These are phyloP conservation scores for Cercis canadensis DNA, from an alignment of 306 rosid species.

Conservation along the genomic window DNA sequence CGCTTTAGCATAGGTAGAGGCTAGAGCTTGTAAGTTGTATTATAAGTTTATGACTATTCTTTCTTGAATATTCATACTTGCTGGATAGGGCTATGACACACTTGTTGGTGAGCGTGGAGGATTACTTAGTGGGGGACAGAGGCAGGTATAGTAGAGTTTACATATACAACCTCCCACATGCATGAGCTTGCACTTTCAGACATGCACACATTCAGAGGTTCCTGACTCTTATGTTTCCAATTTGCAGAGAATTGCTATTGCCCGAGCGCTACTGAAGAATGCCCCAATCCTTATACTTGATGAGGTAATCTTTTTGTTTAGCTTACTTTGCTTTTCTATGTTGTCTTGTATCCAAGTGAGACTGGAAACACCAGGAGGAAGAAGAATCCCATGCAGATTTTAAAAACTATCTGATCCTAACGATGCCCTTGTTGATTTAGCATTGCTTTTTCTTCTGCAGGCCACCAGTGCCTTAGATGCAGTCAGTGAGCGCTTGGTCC, in stretches of 20 bases:
- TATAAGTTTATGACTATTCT: background rate
- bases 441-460: conserved; percentile 47
- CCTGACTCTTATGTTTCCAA: conserved; percentile 38
- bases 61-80: conserved; percentile 25
- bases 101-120: conserved; percentile 98
- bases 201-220: conserved; percentile 7
- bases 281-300: conserved; percentile 91
- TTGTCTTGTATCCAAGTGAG: conserved; percentile 30
- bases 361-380: conserved; percentile 21
- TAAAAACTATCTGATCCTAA: background rate
- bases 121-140: conserved; percentile 92
- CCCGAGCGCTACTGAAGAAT: conserved; percentile 86
- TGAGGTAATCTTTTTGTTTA: conserved; percentile 56
- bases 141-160: conserved; percentile 65
- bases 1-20: conserved; percentile 6
- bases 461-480: conserved; percentile 96
- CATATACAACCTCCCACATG: background rate
- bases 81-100: conserved; percentile 82
- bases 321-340: conserved; percentile 17
- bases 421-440: conserved; percentile 12
- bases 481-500: conserved; percentile 86
- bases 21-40: background rate
- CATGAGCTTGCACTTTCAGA: background rate
- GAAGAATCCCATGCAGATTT: conserved; percentile 1
- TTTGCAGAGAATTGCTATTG: conserved; percentile 91